Percentiles rank a stretch among this genome's conserved stretches.
Evolutionary conservation across 306 rosid species (phyloP).

Genomic region (Canavalia gladiata): DNA sequence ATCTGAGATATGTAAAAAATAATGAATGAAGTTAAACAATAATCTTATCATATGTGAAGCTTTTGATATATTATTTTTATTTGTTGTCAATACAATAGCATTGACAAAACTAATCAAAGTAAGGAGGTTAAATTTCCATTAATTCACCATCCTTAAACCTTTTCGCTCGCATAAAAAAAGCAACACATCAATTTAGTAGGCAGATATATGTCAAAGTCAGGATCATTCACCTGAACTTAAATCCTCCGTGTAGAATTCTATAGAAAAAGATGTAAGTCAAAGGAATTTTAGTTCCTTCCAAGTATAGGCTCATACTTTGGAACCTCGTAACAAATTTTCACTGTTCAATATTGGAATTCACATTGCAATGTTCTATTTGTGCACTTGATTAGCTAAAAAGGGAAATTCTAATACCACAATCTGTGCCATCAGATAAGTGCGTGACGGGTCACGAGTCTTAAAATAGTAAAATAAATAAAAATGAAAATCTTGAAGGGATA

Average conservation of each 20-base stretch:
- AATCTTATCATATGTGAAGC: no score
- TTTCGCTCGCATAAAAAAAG: background rate
- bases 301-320: background rate
- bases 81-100: no score
- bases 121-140: no score
- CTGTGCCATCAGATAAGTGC: background rate
- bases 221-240: slow-evolving; percentile 11
- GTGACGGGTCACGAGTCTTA: background rate
- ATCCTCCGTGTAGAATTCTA: background rate
- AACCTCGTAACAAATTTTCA: background rate
- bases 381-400: background rate
- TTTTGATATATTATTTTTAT: no score
- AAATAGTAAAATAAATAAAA: background rate
- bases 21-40: no score
- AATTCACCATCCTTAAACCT: no score
- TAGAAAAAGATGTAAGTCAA: slow-evolving; percentile 20
- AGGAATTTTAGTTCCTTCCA: slow-evolving; percentile 27
- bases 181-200: background rate
- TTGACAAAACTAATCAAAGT: no score
- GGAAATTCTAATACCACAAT: background rate
- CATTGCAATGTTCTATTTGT: background rate
- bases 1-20: no score
- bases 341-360: slow-evolving; percentile 29
- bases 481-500: background rate
- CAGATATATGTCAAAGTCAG: slow-evolving; percentile 17